Evolutionary conservation across 495 filamentous ascomycete species (phyloP), one percentile per base, ranked within the genome.

Genomic region (Penicillium bovifimosum): DNA sequence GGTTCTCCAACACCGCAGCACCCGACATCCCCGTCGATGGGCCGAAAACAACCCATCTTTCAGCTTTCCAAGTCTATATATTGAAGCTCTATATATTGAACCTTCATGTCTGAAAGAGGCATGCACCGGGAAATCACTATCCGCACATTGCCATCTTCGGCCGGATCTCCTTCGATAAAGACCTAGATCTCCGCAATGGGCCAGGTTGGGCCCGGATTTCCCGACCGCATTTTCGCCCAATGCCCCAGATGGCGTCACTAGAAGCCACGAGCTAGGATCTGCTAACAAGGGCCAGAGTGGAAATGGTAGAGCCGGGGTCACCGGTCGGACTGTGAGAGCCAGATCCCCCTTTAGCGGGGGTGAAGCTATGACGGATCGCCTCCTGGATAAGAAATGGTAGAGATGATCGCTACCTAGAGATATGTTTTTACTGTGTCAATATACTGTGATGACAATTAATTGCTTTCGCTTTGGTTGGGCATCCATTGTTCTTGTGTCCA

Each of bases 301-400:
- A 9, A 20, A 5, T 18, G 10, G 39, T 24, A 46, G 52, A 51
- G 58, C 61, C 50, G 42, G 58, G 61, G 53, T 58, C 58, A 64
- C 58, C 36, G 31, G 9, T 47, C 43, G 55, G 40, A 40, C 52
- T 40, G 33, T 58, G 58, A 28, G 18, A 41, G 38, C 28, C 29
- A 41, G 32, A 44, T 39, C 47, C 47, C 54, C 46, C 51, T 54
- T 51, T 43, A 47, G 57, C 54, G 53, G 53, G 53, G 40, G 43
- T 34, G 20, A 58, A 54, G 31, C 46, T 56, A 29, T 31, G 54
- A 38, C 50, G 43, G 54, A 63, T 57, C 48, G 9, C 6, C 27
- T 49, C 52, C 55, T 31, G 45, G 28, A 54, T 50, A 49, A 61
- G 58, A 29, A 56, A 59, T 59, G 53, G 55, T 44, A 54, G 50